These are phyloP conservation scores for Austroboletus niveus DNA, from an alignment of 1,284 basidiomycete genomes.

Conservation along the genomic window DNA sequence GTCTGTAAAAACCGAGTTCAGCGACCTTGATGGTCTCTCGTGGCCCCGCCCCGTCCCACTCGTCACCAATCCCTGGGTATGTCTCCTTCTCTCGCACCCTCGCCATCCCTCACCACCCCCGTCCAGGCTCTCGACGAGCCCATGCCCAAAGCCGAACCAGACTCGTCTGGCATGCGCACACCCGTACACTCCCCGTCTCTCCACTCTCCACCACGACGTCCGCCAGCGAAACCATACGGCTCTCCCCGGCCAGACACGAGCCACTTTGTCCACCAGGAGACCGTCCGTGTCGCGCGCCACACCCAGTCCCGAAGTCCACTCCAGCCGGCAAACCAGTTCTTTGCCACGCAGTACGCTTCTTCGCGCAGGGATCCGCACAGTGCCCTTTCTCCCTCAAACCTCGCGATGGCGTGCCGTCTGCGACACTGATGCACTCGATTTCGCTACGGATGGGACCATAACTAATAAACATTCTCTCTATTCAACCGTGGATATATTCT, in stretches of 20 bases:
- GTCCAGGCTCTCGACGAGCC: conserved; percentile 27
- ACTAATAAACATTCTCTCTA: conserved; percentile 20
- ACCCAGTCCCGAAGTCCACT: conserved; percentile 20
- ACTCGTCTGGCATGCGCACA: conserved; percentile 3
- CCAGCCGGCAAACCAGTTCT: conserved; percentile 27
- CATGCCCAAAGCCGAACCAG: conserved; percentile 19
- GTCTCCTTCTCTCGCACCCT: conserved; percentile 2
- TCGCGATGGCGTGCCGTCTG: conserved; percentile 15
- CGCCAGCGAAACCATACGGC: conserved; percentile 19
- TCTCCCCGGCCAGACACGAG: conserved; percentile 36
- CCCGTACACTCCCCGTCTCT: conserved; percentile 1
- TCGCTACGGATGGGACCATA: conserved; percentile 3
- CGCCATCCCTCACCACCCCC: conserved; percentile 3
- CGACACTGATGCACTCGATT: conserved; percentile 4
- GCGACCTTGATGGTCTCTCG: conserved; percentile 47
- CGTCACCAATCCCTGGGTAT: conserved; percentile 26
- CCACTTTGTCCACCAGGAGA: conserved; percentile 35
- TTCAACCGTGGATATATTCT: conserved; percentile 14
- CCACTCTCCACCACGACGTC: conserved; percentile 6
- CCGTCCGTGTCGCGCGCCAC: conserved; percentile 36
- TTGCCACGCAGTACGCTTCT: conserved; percentile 3
- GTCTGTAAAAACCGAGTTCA: conserved; percentile 47
- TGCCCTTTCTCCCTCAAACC: conserved; percentile 7
- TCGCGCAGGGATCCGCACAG: conserved; percentile 12
- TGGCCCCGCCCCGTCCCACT: conserved; percentile 36